phyloP scores from a whole-genome alignment of 371 early-diverging fungal genomes.

The Syncephalastrum monosporum region DNA sequence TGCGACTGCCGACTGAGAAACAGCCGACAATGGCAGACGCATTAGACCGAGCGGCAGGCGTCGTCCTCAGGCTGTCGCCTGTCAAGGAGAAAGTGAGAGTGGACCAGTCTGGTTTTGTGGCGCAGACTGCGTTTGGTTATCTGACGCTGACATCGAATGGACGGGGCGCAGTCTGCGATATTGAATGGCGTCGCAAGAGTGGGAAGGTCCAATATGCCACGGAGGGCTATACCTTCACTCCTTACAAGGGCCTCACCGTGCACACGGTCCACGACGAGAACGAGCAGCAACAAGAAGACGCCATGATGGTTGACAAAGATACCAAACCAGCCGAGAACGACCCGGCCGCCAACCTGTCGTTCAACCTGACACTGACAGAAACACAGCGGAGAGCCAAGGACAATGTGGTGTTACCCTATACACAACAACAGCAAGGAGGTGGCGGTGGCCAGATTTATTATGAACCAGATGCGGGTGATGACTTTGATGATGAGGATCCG shows the following conservation, averaged over 20 bases:
- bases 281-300: constrained; percentile 9
- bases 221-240: constrained; percentile 24
- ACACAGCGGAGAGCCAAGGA: constrained; percentile 78
- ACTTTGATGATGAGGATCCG: constrained; percentile 31
- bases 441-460: constrained; percentile 23
- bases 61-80: constrained; percentile 19
- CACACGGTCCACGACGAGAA: constrained; percentile 6
- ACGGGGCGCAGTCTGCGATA: constrained; percentile 31
- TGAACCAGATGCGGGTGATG: constrained; percentile 30
- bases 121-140: constrained; percentile 42
- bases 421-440: constrained; percentile 62
- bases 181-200: constrained; percentile 49
- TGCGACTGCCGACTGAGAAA: constrained; percentile 12
- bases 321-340: constrained; percentile 19
- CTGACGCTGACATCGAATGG: constrained; percentile 35
- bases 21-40: constrained; percentile 18
- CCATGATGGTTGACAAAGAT: constrained; percentile 3
- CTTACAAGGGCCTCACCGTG: constrained; percentile 16
- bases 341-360: constrained; percentile 66
- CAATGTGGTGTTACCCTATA: constrained; percentile 75
- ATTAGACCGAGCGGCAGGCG: constrained; percentile 35
- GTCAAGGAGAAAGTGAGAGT: not conserved
- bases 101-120: constrained; percentile 30
- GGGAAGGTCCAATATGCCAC: constrained; percentile 44
- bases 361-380: constrained; percentile 84